Evolutionary conservation across 2,329 filamentous ascomycete genomes (phyloP), one percentile per base, ranked within the genome.

Genomic region (Teratosphaeria pseudoeucalypti): DNA sequence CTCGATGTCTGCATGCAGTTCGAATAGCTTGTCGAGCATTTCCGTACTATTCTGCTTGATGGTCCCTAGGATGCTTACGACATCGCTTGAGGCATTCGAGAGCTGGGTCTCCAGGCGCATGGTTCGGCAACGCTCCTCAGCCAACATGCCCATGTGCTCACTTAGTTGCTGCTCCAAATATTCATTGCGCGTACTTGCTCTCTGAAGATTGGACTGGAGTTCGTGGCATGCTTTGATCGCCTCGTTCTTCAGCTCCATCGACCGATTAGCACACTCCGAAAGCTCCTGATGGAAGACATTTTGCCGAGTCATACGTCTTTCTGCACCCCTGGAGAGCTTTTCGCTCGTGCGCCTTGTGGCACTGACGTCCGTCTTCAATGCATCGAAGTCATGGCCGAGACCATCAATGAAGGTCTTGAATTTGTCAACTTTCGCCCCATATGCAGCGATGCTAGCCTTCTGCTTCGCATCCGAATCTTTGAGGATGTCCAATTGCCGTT

Each of bases 361-460:
- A 27, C 53, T 57, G 27, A 60, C 57, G 11, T 65, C 61, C n/a
- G 56, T 61, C 54, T 59, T 64, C 29, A 69, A 57, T 10, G 53
- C 52, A 47, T 59, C 57, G 7, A 67, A 43, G 53, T 69, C 67
- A n/a, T 60, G 62, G 27, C 64, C 63, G 14, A 69, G 60, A 16
- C 62, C 65, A 43, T 65, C 57, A 14, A 69, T 55, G 54, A 66
- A 69, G 6, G 43, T 63, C 57, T 65, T 67, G 56, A 67, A 60
- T 27, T 56, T 60, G 34, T 57, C 56, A 6, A 61, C 57, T 58
- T 64, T 66, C 23, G 56, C 32, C 14, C 61, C 57, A 34, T 60
- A 63, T 10, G 52, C 52, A 11, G 34, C 32, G 23, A 65, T 7
- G 52, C 64, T 62, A 11, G 55, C 54, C 16, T 58, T 61, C 27